phyloP scores from a whole-genome alignment of 805 yeast genomes.

The Millerago galiae region DNA sequence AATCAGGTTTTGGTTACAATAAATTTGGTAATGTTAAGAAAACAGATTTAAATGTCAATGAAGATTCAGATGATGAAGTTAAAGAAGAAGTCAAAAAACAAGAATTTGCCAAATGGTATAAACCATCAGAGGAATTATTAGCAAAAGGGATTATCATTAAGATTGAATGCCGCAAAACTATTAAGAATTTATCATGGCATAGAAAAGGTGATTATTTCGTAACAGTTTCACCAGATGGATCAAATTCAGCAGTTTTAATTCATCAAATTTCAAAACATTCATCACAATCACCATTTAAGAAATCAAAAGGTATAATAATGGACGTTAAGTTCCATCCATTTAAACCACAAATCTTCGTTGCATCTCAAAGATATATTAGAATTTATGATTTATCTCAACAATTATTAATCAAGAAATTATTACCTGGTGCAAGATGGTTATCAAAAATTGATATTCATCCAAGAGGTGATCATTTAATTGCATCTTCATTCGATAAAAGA shows the following conservation, averaged over 20 bases:
- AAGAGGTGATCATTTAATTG: slow-evolving; percentile 88
- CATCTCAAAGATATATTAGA: slow-evolving; percentile 88
- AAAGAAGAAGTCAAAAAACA: slow-evolving; percentile 34
- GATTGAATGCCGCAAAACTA: slow-evolving; percentile 58
- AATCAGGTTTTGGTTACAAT: slow-evolving; percentile 87
- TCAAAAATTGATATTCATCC: slow-evolving; percentile 91
- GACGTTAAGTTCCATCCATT: slow-evolving; percentile 97
- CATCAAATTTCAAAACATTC: slow-evolving; percentile 93
- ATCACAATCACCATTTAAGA: slow-evolving; percentile 92
- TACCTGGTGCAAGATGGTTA: slow-evolving; percentile 96
- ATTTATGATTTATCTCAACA: slow-evolving; percentile 89
- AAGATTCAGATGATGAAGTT: slow-evolving; percentile 35
- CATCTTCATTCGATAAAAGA: slow-evolving; percentile 90
- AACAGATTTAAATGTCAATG: slow-evolving; percentile 32
- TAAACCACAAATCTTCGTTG: slow-evolving; percentile 88
- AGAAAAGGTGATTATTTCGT: slow-evolving; percentile 96
- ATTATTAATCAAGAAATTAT: slow-evolving; percentile 69
- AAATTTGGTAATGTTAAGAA: slow-evolving; percentile 49
- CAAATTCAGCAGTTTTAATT: slow-evolving; percentile 80
- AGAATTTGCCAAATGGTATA: slow-evolving; percentile 74
- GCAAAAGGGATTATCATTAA: slow-evolving; percentile 67
- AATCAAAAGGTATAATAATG: slow-evolving; percentile 89
- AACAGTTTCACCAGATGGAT: slow-evolving; percentile 91
- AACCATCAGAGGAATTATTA: slow-evolving; percentile 60
- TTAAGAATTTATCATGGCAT: slow-evolving; percentile 90